Evolutionary conservation across 345 rosid genomes (phyloP), one percentile per base, ranked within the genome.

Genomic region (Acer saccharum): DNA sequence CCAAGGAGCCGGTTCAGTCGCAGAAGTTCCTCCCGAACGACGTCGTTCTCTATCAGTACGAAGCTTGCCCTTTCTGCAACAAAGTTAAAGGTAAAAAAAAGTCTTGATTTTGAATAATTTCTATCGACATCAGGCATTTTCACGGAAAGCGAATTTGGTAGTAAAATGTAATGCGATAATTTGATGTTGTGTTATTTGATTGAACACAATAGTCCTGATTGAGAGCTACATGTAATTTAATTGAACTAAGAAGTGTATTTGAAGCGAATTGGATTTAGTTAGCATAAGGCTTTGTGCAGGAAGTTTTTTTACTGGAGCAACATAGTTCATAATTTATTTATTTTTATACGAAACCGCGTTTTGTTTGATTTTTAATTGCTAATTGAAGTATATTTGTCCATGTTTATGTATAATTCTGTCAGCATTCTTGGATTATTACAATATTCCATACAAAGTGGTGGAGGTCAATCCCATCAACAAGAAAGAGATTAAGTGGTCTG

Each of bases 31-130:
- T 77, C 9, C 93, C 90, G 46, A 87, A 83, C 25, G 97, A 96
- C 46, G 92, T 94, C 12, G 90, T 94, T 70, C 89, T 94, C 10
- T 96, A 96, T 83, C 99, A 96, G 88, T 96, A 92, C 76, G 97
- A 94, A 77, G 98, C 99, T 70, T 96, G 97, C 80, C 97, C 98
- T 79, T 96, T 96, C 81, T 92, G 98, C 87, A 96, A 96, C 86
- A 96, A 96, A 84, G 90, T 94, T 71, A 94, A 90, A 92, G 95
- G 97, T 95, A 81, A 1, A 11, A 18, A 54, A 52, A 54, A 54
- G n/a, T 16, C 17, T 13, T 17, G n/a, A 13, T 50, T 54, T 54
- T 54, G 58, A 54, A 54, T 54, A 5, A 14, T 54, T 54, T 54
- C 1, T 54, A 54, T 54, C 58, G 17, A 46, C 50, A 11, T 46